phyloP scores from a whole-genome alignment of 768 basidiomycete genomes.

The Infundibulicybe gibba region DNA sequence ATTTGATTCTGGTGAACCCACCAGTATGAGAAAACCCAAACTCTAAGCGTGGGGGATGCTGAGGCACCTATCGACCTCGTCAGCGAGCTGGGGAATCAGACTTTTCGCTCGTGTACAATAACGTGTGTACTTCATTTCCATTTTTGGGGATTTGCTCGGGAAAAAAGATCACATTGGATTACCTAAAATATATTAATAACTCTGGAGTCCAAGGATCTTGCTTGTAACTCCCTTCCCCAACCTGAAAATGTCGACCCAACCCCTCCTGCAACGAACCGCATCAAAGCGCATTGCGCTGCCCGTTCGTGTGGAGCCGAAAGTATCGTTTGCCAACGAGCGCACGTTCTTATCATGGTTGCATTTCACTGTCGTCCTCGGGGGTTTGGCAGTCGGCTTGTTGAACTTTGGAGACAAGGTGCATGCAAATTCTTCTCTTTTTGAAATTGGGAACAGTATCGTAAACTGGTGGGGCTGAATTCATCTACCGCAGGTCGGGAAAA shows the following conservation, averaged over 20 bases:
- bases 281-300: slow-evolving; percentile 96
- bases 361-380: slow-evolving; percentile 96
- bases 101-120: no score
- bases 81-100: no score
- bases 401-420: slow-evolving; percentile 96
- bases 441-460: not conserved
- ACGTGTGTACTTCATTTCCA: no score
- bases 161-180: no score
- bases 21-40: no score
- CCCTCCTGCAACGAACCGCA: slow-evolving; percentile 92
- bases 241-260: slow-evolving; percentile 90
- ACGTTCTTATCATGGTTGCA: slow-evolving; percentile 99
- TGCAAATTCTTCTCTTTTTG: slow-evolving; percentile 6
- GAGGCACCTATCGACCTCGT: no score
- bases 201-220: no score
- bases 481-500: slow-evolving; percentile 74
- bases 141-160: no score
- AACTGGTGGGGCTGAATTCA: not conserved
- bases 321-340: slow-evolving; percentile 92
- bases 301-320: slow-evolving; percentile 91
- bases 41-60: no score
- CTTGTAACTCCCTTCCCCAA: no score
- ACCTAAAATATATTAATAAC: no score
- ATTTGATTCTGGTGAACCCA: no score
- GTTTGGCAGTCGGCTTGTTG: slow-evolving; percentile 90